Evolutionary conservation across 2,329 filamentous ascomycete species (phyloP).

Genomic region (Ophiocordyceps camponoti-saundersi): DNA sequence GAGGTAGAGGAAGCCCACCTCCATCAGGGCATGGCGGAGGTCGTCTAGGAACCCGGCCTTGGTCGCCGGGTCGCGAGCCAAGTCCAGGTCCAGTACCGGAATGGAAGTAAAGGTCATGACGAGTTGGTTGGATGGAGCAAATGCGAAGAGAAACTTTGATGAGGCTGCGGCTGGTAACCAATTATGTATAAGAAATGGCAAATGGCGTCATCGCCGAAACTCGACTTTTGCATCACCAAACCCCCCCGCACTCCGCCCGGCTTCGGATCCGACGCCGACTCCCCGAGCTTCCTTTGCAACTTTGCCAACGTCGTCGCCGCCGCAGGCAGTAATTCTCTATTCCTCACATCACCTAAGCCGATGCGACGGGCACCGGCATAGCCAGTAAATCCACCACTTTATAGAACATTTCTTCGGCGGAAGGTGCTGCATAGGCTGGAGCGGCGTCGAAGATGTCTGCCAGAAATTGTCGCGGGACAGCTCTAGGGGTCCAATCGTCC

Average conservation of each 20-base stretch:
- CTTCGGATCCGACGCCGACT: background rate
- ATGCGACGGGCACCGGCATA: slow-evolving; percentile 25
- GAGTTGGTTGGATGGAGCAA: background rate
- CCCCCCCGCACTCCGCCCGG: background rate
- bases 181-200: background rate
- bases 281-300: no score
- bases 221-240: background rate
- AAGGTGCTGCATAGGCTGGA: slow-evolving; percentile 51
- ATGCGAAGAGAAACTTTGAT: background rate
- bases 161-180: background rate
- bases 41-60: slow-evolving; percentile 57
- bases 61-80: slow-evolving; percentile 42
- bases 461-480: slow-evolving; percentile 52
- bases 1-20: slow-evolving; percentile 80
- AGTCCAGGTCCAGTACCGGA: slow-evolving; percentile 60
- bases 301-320: no score
- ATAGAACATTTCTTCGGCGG: slow-evolving; percentile 61
- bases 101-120: slow-evolving; percentile 56
- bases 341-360: slow-evolving; percentile 1
- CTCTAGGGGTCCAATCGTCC: slow-evolving; percentile 34
- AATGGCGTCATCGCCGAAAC: background rate
- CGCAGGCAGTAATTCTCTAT: background rate
- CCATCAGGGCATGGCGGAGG: slow-evolving; percentile 59
- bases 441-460: slow-evolving; percentile 54
- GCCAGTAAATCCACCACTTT: slow-evolving; percentile 46